Evolutionary conservation across 441 rosid genomes (phyloP), one percentile per base, ranked within the genome.

Genomic region (Pelargonium myrrhifolium): DNA sequence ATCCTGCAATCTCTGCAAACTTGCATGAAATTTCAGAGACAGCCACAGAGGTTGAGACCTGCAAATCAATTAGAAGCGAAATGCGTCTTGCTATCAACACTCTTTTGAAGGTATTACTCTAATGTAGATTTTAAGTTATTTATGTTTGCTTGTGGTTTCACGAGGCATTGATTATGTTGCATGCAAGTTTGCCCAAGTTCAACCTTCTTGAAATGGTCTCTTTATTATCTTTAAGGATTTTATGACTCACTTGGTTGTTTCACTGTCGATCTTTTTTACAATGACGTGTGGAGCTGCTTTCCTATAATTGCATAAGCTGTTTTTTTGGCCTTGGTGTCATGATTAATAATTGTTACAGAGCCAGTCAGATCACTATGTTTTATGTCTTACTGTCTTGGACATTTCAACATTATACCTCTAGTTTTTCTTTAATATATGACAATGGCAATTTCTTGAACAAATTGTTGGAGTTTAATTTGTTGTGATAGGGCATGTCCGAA

Each of bases 31-130:
- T 35, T 22, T n/a, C 69, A 17, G 89, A 82, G 74, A 67, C 76
- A 68, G 73, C 82, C 31, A 65, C 75, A 53, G 90, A 87, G 71
- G 65, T 85, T 71, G 97, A 85, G 69, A 89, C 82, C 67, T 85
- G 83, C 84, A 89, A 80, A 68, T 77, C 83, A 60, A 79, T 94
- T 62, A 83, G 86, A 79, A 83, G 77, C 66, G 93, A 94, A 80
- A 80, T 82, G 85, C 89, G 99, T 49, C 72, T 76, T 26, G 97
- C 96, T 17, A 69, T 94, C 72, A 78, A 75, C 67, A 81, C 86
- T 42, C 93, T 94, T 81, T 80, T 94, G 75, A 87, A 94, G 97
- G 99, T 90, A 81, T 71, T 43, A 1, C 12, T 51, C 75, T 22
- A 28, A 21, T 58, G 12, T 58, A 21, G 31, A 58, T 22, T 42